Base-by-base conservation (phyloP, 2,329 filamentous ascomycete genomes). In the Hypoxylon sp. region DNA sequence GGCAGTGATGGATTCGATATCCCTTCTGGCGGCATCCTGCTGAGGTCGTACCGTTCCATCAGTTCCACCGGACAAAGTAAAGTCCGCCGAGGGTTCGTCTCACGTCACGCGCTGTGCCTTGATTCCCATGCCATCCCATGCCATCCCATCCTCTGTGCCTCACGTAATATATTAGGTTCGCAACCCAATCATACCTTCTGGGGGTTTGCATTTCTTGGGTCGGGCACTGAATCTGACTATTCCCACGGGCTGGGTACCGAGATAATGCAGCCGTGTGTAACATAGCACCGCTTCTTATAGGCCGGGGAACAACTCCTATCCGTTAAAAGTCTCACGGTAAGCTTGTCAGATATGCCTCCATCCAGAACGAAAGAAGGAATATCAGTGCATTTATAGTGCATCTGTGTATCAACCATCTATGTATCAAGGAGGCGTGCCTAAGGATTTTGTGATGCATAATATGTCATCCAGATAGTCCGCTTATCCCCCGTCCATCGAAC, bases 51-150 rank as follows among this genome's bases (percentile, higher is more conserved):
- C 27, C 15, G 39, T 19, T 8, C 10, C 21, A 15, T 32, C 10
- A 10, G 21, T 32, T 53, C 15, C 42, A 37, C 39, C 57, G 64
- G 58, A 67, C 64, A 54, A 67, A 62, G 58, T 19, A 62, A 64
- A 67, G 63, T 67, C 64, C 67, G 63, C 56, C 17, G 53, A 52
- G 13, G 8, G 64, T 69, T 69, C 64, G 56, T 69, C 67, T 67
- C 66, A 62, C 62, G 44, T 61, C 50, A 56, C 56, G 32, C 42
- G 24, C 21, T 37, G 29, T 53, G 47, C 60, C 19, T 55, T 27
- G 19, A 47, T 60, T 54, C 58, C 62, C 24, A 27, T 27, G 3
- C 24, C 24, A 27, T 27, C 24, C 24, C 24, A 24, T 24, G 2
- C 24, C 24, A 27, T 27, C 24, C 24, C 24, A 27, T 27, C 46